Conservation (phyloP, 176 grass and related monocot species). For the Aegilops umbellulata region DNA sequence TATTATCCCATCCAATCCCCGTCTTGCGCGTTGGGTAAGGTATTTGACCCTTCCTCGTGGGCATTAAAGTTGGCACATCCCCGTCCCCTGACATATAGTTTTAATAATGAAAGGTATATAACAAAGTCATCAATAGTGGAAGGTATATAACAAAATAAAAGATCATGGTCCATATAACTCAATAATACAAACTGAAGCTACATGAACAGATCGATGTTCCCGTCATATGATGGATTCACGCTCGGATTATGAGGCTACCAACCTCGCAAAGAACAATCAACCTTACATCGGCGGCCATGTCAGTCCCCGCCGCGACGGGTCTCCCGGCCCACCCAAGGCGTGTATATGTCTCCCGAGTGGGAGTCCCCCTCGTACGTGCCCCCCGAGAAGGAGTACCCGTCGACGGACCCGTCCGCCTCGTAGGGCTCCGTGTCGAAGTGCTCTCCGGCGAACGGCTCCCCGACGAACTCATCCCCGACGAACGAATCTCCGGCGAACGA, state of each 20-base stretch:
- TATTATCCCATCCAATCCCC: too few species aligned
- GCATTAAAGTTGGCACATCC: too few species aligned
- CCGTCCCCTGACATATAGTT: too few species aligned
- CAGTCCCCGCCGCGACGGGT: not conserved
- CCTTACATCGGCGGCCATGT: not conserved
- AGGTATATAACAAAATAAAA: not conserved
- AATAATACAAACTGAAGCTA: not conserved
- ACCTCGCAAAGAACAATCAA: too few species aligned
- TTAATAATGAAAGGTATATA: too few species aligned
- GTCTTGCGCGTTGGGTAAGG: too few species aligned
- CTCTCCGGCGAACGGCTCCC: not conserved
- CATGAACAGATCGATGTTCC: not conserved
- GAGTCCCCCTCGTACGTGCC: not conserved
- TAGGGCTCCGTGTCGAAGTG: slow-evolving; percentile 17
- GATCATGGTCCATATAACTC: not conserved
- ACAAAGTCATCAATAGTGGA: too few species aligned
- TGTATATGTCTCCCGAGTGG: not conserved
- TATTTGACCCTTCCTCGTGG: too few species aligned
- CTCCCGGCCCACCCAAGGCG: not conserved
- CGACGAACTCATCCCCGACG: not conserved
- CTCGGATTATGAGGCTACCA: too few species aligned
- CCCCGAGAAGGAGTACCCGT: not conserved
- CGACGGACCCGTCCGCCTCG: not conserved
- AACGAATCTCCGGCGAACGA: not conserved
- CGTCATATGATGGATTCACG: not conserved